Evolutionary conservation across 495 filamentous ascomycete genomes (phyloP).

Genomic region (Annulohypoxylon nitens): DNA sequence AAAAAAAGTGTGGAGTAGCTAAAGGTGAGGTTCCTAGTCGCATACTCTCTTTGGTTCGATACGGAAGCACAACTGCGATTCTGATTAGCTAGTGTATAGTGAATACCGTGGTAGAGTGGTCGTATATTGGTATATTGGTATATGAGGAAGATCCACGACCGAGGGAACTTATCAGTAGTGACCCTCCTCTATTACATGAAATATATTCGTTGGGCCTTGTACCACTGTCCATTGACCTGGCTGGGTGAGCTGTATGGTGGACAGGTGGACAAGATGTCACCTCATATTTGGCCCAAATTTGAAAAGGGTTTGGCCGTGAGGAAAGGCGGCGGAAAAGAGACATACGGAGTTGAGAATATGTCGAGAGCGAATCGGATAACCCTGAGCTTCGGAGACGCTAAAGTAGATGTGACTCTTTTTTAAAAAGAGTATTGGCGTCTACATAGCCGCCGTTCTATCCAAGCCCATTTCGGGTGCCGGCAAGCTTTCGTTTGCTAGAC

Average conservation of each 20-base stretch:
- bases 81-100: conserved; percentile 45
- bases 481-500: conserved; percentile 10
- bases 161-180: conserved; percentile 26
- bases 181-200: conserved; percentile 43
- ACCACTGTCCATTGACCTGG: conserved; percentile 11
- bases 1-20: conserved; percentile 41
- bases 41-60: conserved; percentile 27
- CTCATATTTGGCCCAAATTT: conserved; percentile 21
- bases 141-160: conserved; percentile 13
- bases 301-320: conserved; percentile 26
- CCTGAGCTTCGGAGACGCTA: conserved; percentile 26
- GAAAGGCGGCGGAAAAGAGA: conserved; percentile 28
- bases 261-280: conserved; percentile 35
- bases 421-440: conserved; percentile 18
- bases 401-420: conserved; percentile 25
- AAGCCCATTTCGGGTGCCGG: conserved; percentile 16
- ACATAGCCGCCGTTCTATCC: conserved; percentile 25
- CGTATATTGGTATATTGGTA: conserved; percentile 19
- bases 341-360: conserved; percentile 18
- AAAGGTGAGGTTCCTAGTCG: conserved; percentile 30
- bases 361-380: conserved; percentile 38
- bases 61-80: conserved; percentile 34
- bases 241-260: conserved; percentile 25
- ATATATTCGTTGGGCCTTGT: conserved; percentile 26
- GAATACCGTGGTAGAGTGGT: conserved; percentile 38